Evolutionary conservation across 106 monocot species (phyloP), one percentile per base, ranked within the genome.

Genomic region (Agapanthus africanus): DNA sequence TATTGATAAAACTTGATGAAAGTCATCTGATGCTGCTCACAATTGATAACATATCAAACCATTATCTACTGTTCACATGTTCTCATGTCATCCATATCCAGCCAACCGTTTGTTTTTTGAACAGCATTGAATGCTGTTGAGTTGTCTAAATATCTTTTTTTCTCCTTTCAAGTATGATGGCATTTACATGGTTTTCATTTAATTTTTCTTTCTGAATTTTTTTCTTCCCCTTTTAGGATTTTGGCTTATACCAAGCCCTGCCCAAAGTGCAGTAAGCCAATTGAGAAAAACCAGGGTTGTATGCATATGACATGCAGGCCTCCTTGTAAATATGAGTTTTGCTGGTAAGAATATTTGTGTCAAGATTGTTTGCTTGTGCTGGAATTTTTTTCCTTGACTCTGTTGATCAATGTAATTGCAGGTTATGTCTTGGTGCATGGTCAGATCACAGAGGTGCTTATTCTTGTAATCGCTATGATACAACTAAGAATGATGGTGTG

Each of bases 391-490:
- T 52, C 49, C 14, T 37, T 23, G 8, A 2, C 4, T 18, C 7
- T n/a, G 4, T 56, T 65, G 40, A 0, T 70, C 23, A 31, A 31
- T 54, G 11, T 71, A 18, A 35, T 28, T 76, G 26, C 21, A 86
- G 91, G 91, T 76, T 87, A 77, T 91, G 91, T 50, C 79, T 91
- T 69, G 90, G 84, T 71, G 57, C 79, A 72, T 91, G 91, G 87
- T 64, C 76, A 16, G 76, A 87, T 5, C 91, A 91, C 68, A 87
- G 90, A 28, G 90, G 87, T 21, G 87, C 84, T 62, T 87, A 91
- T 68, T 76, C 87, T 40, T 91, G 91, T 39, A 91, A 91, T 70
- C 84, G 91, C n/a, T 91, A 91, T 78, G 91, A 91, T 75, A 57
- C 4, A 7, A 9, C 21, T 25, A 60, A 82, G 70, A 78, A 85